Base-by-base conservation (phyloP, 208 protist species). In the Ichthyophonus hoferi region DNA sequence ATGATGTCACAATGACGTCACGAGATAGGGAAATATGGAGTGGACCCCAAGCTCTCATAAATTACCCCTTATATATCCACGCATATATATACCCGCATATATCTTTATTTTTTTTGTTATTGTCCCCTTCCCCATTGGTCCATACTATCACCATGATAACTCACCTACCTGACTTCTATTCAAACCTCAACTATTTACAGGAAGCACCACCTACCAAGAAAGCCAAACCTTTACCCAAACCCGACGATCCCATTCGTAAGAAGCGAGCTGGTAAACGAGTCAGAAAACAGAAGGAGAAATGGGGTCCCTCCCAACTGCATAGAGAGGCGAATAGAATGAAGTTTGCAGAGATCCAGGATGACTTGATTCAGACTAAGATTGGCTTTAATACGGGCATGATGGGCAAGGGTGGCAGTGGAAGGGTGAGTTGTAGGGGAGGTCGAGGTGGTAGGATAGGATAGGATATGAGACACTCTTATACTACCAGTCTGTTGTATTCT, bases 121-220 rank as follows among this genome's bases (percentile, higher is more conserved):
- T 67, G 14, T 24, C 7, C 50, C 50, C 50, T 24, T 24, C 50
- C 50, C 50, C 50, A 7, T 24, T 24, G 14, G 14, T 24, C 50
- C 50, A 7, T 24, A 67, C 50, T 24, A 67, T 24, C 50, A 67
- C 14, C 50, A 67, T 24, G 14, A 67, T 24, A 7, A 67, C 50
- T 24, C 50, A 67, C 50, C 50, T 24, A 67, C 50, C 50, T 67
- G 24, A 7, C 50, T n/a, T n/a, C n/a, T n/a, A n/a, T n/a, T n/a
- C n/a, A n/a, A 7, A 67, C 24, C 50, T 24, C 50, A 7, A n/a
- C 24, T 67, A 7, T 24, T n/a, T 58, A 7, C 81, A 85, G 34
- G 94, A 95, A 90, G 91, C 94, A 12, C 92, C 93, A 39, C 90
- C 93, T 1, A n/a, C 67, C 12, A 93, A 93, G 78, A 31, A 41